Evolutionary conservation across 345 rosid genomes (phyloP).

Genomic region (Microthlaspi erraticum): DNA sequence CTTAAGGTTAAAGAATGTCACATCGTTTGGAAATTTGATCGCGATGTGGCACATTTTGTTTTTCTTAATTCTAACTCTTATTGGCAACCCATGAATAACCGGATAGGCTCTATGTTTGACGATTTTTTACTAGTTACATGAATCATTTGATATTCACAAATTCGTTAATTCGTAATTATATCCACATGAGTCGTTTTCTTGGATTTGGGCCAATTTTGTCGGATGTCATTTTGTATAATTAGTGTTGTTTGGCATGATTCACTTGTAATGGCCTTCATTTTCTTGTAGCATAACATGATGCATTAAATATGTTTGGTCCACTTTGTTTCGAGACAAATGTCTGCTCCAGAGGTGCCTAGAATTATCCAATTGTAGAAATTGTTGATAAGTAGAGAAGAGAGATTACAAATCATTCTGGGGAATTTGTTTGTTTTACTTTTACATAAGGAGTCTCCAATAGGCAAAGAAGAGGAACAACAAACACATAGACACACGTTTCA

Average conservation of each 20-base stretch:
- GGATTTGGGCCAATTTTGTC: background rate
- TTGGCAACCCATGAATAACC: background rate
- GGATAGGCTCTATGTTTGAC: background rate
- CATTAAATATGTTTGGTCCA: conserved; percentile 37
- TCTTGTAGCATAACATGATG: conserved; percentile 5
- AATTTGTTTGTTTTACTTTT: conserved; percentile 34
- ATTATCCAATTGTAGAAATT: conserved; percentile 16
- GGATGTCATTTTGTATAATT: background rate
- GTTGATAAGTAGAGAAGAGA: conserved; percentile 5
- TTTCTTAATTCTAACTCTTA: background rate
- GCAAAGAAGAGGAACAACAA: conserved; percentile 37
- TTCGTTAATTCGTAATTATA: background rate
- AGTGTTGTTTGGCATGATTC: conserved; percentile 25
- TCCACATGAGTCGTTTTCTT: background rate
- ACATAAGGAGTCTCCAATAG: conserved; percentile 23
- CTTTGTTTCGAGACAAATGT: background rate
- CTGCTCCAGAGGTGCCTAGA: background rate
- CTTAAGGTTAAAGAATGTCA: background rate
- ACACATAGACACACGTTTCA: conserved; percentile 30
- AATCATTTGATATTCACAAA: background rate
- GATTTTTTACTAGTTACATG: too few species aligned
- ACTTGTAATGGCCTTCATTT: conserved; percentile 15
- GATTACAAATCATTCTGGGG: background rate
- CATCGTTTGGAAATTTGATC: conserved; percentile 10
- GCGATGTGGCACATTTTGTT: conserved; percentile 19